Conservation (phyloP, 2,329 filamentous ascomycete species). For the Xylaria sp. region DNA sequence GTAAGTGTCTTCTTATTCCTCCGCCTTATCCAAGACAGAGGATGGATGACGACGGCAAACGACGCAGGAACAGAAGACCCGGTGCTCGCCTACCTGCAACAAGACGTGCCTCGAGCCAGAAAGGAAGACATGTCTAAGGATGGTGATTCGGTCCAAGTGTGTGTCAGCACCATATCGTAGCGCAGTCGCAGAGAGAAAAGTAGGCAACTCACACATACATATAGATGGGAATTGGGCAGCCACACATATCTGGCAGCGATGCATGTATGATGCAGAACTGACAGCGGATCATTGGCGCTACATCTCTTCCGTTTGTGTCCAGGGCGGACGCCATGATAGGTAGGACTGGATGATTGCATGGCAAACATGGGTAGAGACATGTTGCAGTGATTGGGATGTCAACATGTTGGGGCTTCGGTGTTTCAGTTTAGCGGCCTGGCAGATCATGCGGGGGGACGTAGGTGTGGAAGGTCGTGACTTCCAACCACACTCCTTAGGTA, state of each 20-base stretch:
- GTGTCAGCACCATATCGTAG: slow-evolving; percentile 18
- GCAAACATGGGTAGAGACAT: too few species aligned
- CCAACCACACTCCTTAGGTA: too few species aligned
- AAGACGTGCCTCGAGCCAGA: slow-evolving; percentile 7
- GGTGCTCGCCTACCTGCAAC: slow-evolving; percentile 5
- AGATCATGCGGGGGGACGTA: too few species aligned
- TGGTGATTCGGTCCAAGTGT: slow-evolving; percentile 13
- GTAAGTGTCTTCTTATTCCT: slow-evolving; percentile 11
- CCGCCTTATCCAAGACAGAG: slow-evolving; percentile 1
- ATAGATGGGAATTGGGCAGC: slow-evolving; percentile 20
- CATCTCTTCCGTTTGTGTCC: slow-evolving; percentile 9
- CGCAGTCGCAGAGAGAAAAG: slow-evolving; percentile 20
- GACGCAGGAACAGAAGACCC: slow-evolving; percentile 16
- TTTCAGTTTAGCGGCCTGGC: too few species aligned
- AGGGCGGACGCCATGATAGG: slow-evolving; percentile 14
- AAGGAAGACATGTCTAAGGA: slow-evolving; percentile 6
- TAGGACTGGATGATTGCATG: not conserved
- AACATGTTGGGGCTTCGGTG: too few species aligned
- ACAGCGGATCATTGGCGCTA: slow-evolving; percentile 19
- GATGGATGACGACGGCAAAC: not conserved
- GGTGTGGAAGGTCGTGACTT: too few species aligned
- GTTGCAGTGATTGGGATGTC: too few species aligned
- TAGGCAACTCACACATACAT: slow-evolving; percentile 24
- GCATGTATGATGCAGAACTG: slow-evolving; percentile 18
- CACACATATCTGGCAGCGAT: slow-evolving; percentile 27